phyloP scores from a whole-genome alignment of 2,329 filamentous ascomycete genomes.

The Epichloe gansuensis region DNA sequence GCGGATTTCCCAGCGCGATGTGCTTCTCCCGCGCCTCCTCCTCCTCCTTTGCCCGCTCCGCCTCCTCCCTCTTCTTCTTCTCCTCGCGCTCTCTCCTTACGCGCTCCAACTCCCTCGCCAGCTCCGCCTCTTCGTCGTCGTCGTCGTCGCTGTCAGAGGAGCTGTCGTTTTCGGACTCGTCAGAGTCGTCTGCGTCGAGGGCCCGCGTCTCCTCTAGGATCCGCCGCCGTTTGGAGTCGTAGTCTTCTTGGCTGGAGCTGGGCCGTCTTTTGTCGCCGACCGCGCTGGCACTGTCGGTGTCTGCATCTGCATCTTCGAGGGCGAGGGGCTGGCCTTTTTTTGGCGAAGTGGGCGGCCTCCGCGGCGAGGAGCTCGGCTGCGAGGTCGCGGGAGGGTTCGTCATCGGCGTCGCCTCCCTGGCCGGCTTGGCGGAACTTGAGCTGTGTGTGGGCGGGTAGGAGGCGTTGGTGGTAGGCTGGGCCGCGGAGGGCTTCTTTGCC shows the following conservation, averaged over 20 bases:
- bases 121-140: conserved; percentile 57
- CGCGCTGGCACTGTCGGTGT: conserved; percentile 23
- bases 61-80: conserved; percentile 45
- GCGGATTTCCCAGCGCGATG: conserved; percentile 83
- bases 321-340: conserved; percentile 47
- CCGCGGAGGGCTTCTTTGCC: conserved; percentile 93
- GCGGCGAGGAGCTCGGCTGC: conserved; percentile 81
- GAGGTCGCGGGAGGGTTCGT: conserved; percentile 64
- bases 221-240: conserved; percentile 70
- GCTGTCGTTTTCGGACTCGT: conserved; percentile 44
- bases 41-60: conserved; percentile 67
- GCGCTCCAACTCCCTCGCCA: conserved; percentile 88
- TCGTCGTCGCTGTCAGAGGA: conserved; percentile 42
- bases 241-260: conserved; percentile 41
- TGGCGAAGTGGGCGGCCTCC: conserved; percentile 77
- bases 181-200: conserved; percentile 63
- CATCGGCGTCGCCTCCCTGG: conserved; percentile 68
- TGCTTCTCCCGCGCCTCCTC: conserved; percentile 75
- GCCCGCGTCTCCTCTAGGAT: conserved; percentile 81
- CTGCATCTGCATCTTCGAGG: conserved; percentile 36
- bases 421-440: conserved; percentile 82
- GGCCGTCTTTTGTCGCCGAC: conserved; percentile 48
- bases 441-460: conserved; percentile 84
- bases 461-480: conserved; percentile 88
- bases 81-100: conserved; percentile 64